Percentiles rank a stretch among this genome's conserved stretches.
Evolutionary conservation across 2,329 filamentous ascomycete genomes (phyloP).

Genomic region (Aspergillus fructus): DNA sequence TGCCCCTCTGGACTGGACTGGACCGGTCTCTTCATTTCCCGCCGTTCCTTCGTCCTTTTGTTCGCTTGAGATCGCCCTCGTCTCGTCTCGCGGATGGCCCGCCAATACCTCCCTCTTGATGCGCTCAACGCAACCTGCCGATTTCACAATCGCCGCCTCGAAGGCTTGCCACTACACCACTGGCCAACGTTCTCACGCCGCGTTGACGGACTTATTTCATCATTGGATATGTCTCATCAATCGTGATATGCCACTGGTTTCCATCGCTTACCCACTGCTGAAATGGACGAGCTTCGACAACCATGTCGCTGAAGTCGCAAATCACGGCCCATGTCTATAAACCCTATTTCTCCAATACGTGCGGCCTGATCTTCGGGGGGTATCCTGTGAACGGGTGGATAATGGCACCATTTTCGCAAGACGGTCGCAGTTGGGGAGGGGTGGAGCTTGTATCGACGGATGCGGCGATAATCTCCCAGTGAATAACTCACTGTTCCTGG

Average conservation of each 20-base stretch:
- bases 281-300: neutral
- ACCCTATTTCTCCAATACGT: neutral
- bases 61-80: neutral
- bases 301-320: neutral
- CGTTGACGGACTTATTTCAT: neutral
- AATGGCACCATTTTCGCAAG: neutral
- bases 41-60: neutral
- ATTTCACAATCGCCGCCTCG: neutral
- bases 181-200: neutral
- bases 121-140: neutral
- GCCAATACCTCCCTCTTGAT: neutral
- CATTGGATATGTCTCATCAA: neutral
- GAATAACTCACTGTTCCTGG: neutral
- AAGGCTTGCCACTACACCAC: neutral
- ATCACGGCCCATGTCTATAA: neutral
- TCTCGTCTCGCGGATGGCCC: neutral
- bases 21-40: neutral
- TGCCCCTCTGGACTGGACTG: neutral
- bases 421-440: conserved; percentile 22
- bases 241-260: neutral
- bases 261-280: neutral
- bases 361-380: conserved; percentile 1
- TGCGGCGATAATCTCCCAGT: conserved; percentile 10
- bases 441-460: conserved; percentile 16
- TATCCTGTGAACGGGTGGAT: conserved; percentile 1